These are phyloP conservation scores for Saitoella complicata DNA, from an alignment of 805 yeast species.

Conservation along the genomic window DNA sequence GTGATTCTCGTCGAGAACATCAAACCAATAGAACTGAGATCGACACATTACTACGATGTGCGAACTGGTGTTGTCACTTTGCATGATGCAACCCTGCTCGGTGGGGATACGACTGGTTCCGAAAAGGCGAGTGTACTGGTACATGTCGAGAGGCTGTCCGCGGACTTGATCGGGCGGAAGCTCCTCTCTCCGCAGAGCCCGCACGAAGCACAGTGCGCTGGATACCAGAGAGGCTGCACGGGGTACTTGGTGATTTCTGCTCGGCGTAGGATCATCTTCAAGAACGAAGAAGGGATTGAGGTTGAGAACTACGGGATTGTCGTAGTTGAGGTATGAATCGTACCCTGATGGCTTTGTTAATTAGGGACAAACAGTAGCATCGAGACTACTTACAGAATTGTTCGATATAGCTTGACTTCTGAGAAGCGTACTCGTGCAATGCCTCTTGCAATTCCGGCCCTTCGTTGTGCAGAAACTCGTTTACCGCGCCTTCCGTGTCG, in stretches of 20 bases:
- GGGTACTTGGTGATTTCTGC: constrained; percentile 45
- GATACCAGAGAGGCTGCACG: constrained; percentile 68
- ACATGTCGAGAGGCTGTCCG: constrained; percentile 69
- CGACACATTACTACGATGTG: constrained; percentile 71
- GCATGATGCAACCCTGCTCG: constrained; percentile 67
- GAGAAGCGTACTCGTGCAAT: constrained; percentile 42
- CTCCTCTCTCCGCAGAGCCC: constrained; percentile 61
- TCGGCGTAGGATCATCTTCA: constrained; percentile 76
- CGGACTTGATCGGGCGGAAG: constrained; percentile 54
- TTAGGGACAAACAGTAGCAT: not conserved
- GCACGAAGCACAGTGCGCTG: constrained; percentile 61
- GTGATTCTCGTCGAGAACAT: constrained; percentile 60
- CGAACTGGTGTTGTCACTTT: constrained; percentile 55
- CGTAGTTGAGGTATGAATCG: constrained; percentile 75
- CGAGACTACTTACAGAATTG: constrained; percentile 36
- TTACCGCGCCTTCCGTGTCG: constrained; percentile 43
- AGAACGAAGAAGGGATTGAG: constrained; percentile 78
- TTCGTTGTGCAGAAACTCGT: constrained; percentile 35
- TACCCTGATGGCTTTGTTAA: constrained; percentile 32
- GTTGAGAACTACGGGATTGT: constrained; percentile 68
- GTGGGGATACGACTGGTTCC: constrained; percentile 84
- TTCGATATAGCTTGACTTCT: constrained; percentile 69
- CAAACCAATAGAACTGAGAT: constrained; percentile 91
- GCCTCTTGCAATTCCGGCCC: constrained; percentile 47
- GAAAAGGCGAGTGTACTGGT: constrained; percentile 72